These are phyloP conservation scores for Cercospora sp. DNA, from an alignment of 2,329 filamentous ascomycete species.

Conservation along the genomic window DNA sequence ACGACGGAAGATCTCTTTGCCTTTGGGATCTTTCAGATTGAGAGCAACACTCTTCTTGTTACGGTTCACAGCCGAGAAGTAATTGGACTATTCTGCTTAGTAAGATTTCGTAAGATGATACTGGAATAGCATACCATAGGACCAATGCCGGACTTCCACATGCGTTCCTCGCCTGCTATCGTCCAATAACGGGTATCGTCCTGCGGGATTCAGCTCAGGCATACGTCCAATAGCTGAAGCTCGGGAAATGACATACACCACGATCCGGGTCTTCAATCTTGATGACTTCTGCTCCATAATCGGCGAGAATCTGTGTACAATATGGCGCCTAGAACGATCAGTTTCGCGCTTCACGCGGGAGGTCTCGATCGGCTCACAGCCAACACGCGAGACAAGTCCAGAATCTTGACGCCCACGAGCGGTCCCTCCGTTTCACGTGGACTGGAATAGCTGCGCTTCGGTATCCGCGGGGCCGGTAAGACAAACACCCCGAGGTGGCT, in stretches of 20 bases:
- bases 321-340: constrained; percentile 27
- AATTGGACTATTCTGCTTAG: constrained; percentile 31
- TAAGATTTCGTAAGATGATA: background rate
- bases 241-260: constrained; percentile 17
- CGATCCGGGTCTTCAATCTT: constrained; percentile 34
- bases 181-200: constrained; percentile 35
- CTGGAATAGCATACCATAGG: constrained; percentile 14
- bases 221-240: background rate
- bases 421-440: constrained; percentile 15
- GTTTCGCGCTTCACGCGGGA: background rate
- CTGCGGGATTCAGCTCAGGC: constrained; percentile 12
- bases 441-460: constrained; percentile 19
- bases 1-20: constrained; percentile 37
- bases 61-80: constrained; percentile 48
- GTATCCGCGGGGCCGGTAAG: constrained; percentile 15
- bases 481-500: constrained; percentile 7
- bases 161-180: constrained; percentile 28
- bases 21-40: constrained; percentile 44
- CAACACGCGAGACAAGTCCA: constrained; percentile 26
- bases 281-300: constrained; percentile 38
- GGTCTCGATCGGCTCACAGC: constrained; percentile 15
- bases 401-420: constrained; percentile 24
- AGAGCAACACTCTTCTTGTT: constrained; percentile 48
- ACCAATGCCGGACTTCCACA: constrained; percentile 30
- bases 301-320: constrained; percentile 35